Evolutionary conservation across 2,329 filamentous ascomycete species (phyloP).

Genomic region (Aspergillus sp.): DNA sequence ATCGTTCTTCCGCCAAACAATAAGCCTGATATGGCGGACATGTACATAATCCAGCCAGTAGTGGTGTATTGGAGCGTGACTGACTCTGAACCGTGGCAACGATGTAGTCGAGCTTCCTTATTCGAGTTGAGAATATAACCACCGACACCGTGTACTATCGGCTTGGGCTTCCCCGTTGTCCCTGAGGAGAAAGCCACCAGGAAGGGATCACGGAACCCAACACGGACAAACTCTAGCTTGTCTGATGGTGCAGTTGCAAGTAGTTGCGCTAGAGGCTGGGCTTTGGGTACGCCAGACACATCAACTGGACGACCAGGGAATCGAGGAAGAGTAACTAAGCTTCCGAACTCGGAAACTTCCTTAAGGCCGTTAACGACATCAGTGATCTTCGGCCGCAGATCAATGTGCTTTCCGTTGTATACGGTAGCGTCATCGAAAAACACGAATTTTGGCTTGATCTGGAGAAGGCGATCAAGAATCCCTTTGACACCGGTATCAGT

Average conservation of each 20-base stretch:
- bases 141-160: conserved; percentile 70
- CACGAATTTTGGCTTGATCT: conserved; percentile 75
- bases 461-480: conserved; percentile 70
- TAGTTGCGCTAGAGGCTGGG: conserved; percentile 45
- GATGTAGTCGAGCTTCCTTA: conserved; percentile 63
- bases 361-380: conserved; percentile 65
- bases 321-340: conserved; percentile 65
- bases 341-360: conserved; percentile 60
- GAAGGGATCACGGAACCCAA: conserved; percentile 73
- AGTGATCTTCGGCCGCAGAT: conserved; percentile 70
- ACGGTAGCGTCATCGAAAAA: conserved; percentile 65
- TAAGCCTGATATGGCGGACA: conserved; percentile 60
- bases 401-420: conserved; percentile 56
- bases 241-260: conserved; percentile 32
- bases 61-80: conserved; percentile 62
- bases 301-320: conserved; percentile 60
- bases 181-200: conserved; percentile 76
- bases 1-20: conserved; percentile 62
- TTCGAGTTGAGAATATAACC: conserved; percentile 38
- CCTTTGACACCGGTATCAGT: conserved; percentile 84
- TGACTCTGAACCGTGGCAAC: conserved; percentile 44
- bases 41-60: conserved; percentile 89
- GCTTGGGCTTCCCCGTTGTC: conserved; percentile 81
- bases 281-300: conserved; percentile 52
- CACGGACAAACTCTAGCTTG: conserved; percentile 55